Evolutionary conservation across 148 eudicot genomes (phyloP).

Genomic region (Silene latifolia): DNA sequence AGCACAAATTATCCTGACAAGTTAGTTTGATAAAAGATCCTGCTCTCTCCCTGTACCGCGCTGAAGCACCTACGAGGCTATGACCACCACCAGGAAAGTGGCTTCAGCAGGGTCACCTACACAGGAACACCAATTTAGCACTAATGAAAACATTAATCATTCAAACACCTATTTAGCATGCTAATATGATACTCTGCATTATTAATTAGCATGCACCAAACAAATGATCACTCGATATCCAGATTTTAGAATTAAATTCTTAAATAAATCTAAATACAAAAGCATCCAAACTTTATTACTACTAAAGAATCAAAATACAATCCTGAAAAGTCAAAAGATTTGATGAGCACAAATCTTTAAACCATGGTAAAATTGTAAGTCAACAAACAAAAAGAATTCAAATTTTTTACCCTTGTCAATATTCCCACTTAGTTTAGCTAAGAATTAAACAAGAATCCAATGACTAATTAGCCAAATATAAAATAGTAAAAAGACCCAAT

Average conservation of each 20-base stretch:
- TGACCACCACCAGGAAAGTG: constrained; percentile 24
- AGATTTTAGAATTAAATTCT: no score
- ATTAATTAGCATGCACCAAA: not conserved
- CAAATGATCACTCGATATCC: not conserved
- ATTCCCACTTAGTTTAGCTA: no score
- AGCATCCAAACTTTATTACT: no score
- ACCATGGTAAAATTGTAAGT: not conserved
- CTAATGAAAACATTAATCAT: no score
- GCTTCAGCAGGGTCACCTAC: constrained; percentile 23
- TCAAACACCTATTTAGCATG: constrained; percentile 7
- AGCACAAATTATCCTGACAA: constrained; percentile 1
- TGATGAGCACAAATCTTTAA: not conserved
- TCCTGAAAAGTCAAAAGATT: not conserved
- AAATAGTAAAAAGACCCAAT: no score
- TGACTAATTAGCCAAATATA: no score
- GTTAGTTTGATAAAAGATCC: constrained; percentile 3
- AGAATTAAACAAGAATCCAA: no score
- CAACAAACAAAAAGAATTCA: constrained; percentile 11
- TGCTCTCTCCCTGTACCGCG: constrained; percentile 11
- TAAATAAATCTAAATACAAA: not conserved
- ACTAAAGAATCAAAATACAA: no score
- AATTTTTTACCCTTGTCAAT: no score
- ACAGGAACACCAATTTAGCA: constrained; percentile 16
- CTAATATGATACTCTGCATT: not conserved
- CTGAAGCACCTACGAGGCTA: no score